A percentile compares a stretch with the other conserved stretches of the same genome.
phyloP scores from a whole-genome alignment of 345 rosid genomes.

The Populus davidiana region DNA sequence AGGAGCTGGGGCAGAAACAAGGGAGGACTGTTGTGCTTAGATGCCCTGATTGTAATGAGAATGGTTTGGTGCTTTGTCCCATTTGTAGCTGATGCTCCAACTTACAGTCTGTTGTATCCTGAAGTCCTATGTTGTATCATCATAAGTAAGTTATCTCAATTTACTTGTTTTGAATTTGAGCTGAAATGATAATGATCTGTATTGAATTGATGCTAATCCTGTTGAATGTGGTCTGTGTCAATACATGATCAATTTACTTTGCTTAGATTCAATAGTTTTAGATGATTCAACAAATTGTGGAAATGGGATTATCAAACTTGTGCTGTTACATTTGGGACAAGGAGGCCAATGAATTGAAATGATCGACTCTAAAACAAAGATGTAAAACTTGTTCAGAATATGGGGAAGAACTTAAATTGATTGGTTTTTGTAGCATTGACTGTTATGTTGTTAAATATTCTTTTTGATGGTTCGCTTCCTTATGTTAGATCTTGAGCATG shows the following conservation, averaged over 20 bases:
- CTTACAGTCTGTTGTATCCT: background rate
- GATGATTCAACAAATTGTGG: background rate
- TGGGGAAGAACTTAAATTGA: no score
- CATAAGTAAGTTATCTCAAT: constrained; percentile 13
- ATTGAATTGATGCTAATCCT: background rate
- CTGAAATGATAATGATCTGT: background rate
- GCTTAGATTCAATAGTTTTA: background rate
- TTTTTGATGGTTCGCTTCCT: no score
- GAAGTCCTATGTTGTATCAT: background rate
- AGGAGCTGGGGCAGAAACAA: constrained; percentile 7
- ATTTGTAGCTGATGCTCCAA: constrained; percentile 40
- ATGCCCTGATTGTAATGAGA: constrained; percentile 79
- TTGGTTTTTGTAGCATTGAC: no score
- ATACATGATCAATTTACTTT: background rate
- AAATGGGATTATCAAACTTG: no score
- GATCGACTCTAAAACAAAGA: no score
- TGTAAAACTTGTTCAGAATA: no score
- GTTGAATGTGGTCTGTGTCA: background rate
- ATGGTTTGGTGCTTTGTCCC: constrained; percentile 74
- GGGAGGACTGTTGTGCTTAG: constrained; percentile 43
- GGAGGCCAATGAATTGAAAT: no score
- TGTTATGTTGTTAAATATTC: no score
- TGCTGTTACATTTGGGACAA: no score
- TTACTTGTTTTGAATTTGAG: constrained; percentile 1
- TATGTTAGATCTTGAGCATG: no score